phyloP scores from a whole-genome alignment of 805 yeast genomes.

The Candida coleopterorum region DNA sequence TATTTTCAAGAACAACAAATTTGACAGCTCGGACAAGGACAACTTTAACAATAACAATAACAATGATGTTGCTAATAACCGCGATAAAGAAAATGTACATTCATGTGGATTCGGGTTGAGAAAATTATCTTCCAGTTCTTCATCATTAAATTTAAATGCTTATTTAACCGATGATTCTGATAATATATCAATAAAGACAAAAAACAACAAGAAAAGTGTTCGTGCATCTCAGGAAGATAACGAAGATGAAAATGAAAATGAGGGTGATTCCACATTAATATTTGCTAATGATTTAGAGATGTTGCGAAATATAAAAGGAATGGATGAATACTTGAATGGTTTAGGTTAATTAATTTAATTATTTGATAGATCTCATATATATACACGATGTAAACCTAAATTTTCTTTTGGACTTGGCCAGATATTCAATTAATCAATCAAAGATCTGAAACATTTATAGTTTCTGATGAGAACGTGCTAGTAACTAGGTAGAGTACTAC shows the following conservation, averaged over 20 bases:
- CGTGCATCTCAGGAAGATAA: background rate
- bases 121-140: conserved; percentile 35
- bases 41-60: no score
- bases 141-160: conserved; percentile 38
- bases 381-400: no score
- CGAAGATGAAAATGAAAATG: conserved; percentile 1
- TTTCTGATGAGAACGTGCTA: no score
- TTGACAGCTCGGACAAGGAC: background rate
- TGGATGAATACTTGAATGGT: conserved; percentile 14
- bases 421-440: no score
- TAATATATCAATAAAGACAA: background rate
- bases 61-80: background rate
- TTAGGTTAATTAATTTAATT: no score
- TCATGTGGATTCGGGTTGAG: conserved; percentile 18
- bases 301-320: conserved; percentile 10
- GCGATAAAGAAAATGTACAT: conserved; percentile 1
- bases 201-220: background rate
- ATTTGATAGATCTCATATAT: no score
- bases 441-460: no score
- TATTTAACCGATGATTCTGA: conserved; percentile 33
- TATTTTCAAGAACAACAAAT: conserved; percentile 13
- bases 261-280: conserved; percentile 12
- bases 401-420: no score
- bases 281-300: conserved; percentile 9
- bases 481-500: no score